These are phyloP conservation scores for Serendipita sp. DNA, from an alignment of 768 basidiomycete species.

Conservation along the genomic window DNA sequence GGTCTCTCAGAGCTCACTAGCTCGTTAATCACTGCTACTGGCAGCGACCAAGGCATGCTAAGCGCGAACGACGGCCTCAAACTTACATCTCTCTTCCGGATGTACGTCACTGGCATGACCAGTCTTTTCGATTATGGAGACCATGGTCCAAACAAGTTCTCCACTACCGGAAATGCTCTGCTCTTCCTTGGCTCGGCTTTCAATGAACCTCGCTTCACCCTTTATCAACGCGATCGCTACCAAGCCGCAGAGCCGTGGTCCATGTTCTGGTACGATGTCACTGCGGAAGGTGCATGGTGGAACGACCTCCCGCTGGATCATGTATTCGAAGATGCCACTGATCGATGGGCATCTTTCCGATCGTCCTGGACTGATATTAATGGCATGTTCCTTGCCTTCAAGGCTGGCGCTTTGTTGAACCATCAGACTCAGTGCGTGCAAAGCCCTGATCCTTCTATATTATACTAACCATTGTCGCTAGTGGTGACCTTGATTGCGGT, in stretches of 20 bases:
- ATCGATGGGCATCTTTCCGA: slow-evolving; percentile 26
- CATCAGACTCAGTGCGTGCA: slow-evolving; percentile 20
- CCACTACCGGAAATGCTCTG: slow-evolving; percentile 28
- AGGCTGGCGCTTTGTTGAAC: slow-evolving; percentile 22
- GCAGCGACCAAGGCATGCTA: slow-evolving; percentile 54
- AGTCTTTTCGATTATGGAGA: slow-evolving; percentile 19
- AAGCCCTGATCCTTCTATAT: not conserved
- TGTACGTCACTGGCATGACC: slow-evolving; percentile 30
- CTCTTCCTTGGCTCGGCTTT: slow-evolving; percentile 23
- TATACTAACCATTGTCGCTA: slow-evolving; percentile 10
- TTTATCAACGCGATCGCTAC: slow-evolving; percentile 29
- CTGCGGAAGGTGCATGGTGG: slow-evolving; percentile 27
- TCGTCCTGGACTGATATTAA: slow-evolving; percentile 25
- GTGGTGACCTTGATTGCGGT: slow-evolving; percentile 26
- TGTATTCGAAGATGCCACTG: slow-evolving; percentile 20
- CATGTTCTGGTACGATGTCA: slow-evolving; percentile 31
- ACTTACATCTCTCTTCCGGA: slow-evolving; percentile 73
- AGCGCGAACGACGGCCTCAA: slow-evolving; percentile 50
- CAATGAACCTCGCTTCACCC: slow-evolving; percentile 23
- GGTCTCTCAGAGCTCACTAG: slow-evolving; percentile 80
- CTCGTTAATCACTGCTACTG: slow-evolving; percentile 62
- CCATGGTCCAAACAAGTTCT: slow-evolving; percentile 30
- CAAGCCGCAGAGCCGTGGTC: slow-evolving; percentile 36
- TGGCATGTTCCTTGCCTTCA: slow-evolving; percentile 28
- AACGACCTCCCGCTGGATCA: slow-evolving; percentile 26